phyloP scores from a whole-genome alignment of 352 stramenopile genomes.

The Saprolegnia diclina region DNA sequence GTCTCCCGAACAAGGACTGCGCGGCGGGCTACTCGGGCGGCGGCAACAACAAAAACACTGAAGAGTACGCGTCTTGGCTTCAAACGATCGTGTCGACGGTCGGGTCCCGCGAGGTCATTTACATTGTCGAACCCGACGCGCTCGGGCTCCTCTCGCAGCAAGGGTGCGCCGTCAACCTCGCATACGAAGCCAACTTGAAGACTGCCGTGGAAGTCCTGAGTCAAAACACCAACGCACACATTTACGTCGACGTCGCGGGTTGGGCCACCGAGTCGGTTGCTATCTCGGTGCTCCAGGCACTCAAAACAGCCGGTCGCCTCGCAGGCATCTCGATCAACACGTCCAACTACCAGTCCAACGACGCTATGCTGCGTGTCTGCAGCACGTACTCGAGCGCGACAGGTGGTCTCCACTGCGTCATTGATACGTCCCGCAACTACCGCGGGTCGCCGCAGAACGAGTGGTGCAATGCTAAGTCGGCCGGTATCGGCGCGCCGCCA shows the following conservation, averaged over 20 bases:
- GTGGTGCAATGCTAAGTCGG: constrained; percentile 59
- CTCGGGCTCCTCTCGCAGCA: constrained; percentile 17
- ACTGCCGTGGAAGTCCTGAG: constrained; percentile 14
- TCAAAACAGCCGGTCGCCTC: constrained; percentile 28
- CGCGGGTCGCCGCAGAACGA: constrained; percentile 34
- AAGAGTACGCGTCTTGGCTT: constrained; percentile 48
- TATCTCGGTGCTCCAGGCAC: constrained; percentile 33
- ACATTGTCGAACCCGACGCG: constrained; percentile 25
- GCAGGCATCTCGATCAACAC: constrained; percentile 65
- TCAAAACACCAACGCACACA: constrained; percentile 3
- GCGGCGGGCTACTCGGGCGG: constrained; percentile 35
- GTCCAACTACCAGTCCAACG: constrained; percentile 57
- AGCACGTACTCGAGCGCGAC: constrained; percentile 28
- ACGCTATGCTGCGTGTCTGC: constrained; percentile 49
- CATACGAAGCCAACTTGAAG: constrained; percentile 8
- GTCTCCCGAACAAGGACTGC: constrained; percentile 69
- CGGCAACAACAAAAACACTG: constrained; percentile 31
- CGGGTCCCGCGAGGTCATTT: constrained; percentile 11
- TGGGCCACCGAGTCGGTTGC: neutral
- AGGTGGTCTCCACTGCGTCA: constrained; percentile 34
- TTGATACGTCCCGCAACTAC: constrained; percentile 62
- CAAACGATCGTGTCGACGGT: constrained; percentile 29
- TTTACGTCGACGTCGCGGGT: constrained; percentile 17
- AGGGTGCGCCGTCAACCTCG: neutral
- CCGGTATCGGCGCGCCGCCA: constrained; percentile 46